Percentiles rank a stretch among this genome's conserved stretches.
These are phyloP conservation scores for Nemania serpens DNA, from an alignment of 2,329 filamentous ascomycete genomes.

Conservation along the genomic window DNA sequence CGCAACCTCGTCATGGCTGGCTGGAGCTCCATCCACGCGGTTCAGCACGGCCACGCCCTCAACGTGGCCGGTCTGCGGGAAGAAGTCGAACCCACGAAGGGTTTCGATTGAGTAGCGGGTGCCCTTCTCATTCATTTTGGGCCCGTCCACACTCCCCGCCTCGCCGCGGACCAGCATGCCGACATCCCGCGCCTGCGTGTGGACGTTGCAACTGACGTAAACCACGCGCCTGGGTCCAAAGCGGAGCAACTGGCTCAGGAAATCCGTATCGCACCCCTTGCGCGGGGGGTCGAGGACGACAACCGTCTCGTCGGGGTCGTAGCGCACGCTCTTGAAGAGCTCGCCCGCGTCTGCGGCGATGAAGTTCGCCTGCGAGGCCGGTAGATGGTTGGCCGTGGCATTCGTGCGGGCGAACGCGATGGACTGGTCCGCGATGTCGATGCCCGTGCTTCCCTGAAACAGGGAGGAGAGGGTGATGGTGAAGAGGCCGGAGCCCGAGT, in stretches of 20 bases:
- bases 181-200: conserved; percentile 93
- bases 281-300: conserved; percentile 97
- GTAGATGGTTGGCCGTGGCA: conserved; percentile 74
- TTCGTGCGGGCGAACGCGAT: conserved; percentile 82
- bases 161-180: conserved; percentile 81
- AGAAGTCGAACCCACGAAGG: conserved; percentile 92
- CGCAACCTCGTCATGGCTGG: not conserved
- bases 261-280: conserved; percentile 89
- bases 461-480: conserved; percentile 87
- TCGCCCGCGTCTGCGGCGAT: conserved; percentile 84
- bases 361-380: conserved; percentile 73
- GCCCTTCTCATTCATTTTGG: conserved; percentile 38
- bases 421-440: conserved; percentile 82
- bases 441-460: conserved; percentile 84
- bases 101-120: conserved; percentile 84
- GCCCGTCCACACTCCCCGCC: conserved; percentile 39
- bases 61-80: conserved; percentile 81
- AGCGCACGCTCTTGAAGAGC: conserved; percentile 77
- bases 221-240: conserved; percentile 81
- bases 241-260: conserved; percentile 77
- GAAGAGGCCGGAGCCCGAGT: conserved; percentile 96
- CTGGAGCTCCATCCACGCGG: conserved; percentile 50
- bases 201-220: conserved; percentile 97
- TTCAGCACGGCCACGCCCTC: conserved; percentile 70
- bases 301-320: conserved; percentile 79